Evolutionary conservation across 306 rosid species (phyloP).

Genomic region (Prinsepia uniflora): DNA sequence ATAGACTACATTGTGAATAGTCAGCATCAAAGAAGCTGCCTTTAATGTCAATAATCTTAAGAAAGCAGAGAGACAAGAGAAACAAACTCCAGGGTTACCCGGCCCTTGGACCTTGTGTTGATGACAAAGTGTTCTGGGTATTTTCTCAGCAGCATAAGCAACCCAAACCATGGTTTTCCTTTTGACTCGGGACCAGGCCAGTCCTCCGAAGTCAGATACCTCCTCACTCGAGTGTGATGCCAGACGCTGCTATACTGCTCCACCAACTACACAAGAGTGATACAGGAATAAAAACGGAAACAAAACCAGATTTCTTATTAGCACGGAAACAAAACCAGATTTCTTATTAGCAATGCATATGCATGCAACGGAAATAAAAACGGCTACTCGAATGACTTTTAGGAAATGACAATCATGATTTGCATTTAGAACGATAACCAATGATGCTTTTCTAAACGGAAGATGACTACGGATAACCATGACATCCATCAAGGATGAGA

Average conservation of each 20-base stretch:
- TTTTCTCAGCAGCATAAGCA: conserved; percentile 88
- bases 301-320: background rate
- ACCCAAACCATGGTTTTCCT: conserved; percentile 95
- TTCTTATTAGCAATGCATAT: background rate
- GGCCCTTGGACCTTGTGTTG: conserved; percentile 92
- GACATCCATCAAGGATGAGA: background rate
- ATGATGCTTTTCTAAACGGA: background rate
- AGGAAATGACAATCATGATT: background rate
- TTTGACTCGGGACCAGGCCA: conserved; percentile 90
- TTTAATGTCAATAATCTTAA: conserved; percentile 18
- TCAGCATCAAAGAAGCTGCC: conserved; percentile 11
- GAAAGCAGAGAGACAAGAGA: conserved; percentile 92
- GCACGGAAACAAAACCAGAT: background rate
- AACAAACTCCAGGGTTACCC: conserved; percentile 77
- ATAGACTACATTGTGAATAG: conserved; percentile 9
- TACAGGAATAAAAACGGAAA: background rate
- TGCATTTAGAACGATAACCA: background rate
- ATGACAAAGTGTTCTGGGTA: conserved; percentile 98
- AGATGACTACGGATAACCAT: background rate
- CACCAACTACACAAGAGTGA: conserved; percentile 55
- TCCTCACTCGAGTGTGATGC: conserved; percentile 85
- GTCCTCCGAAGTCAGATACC: conserved; percentile 83
- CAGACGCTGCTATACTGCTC: conserved; percentile 71
- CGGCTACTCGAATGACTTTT: background rate
- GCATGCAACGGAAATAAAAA: background rate